phyloP scores from a whole-genome alignment of 2,329 filamentous ascomycete genomes.

The Exserohilum turcica region DNA sequence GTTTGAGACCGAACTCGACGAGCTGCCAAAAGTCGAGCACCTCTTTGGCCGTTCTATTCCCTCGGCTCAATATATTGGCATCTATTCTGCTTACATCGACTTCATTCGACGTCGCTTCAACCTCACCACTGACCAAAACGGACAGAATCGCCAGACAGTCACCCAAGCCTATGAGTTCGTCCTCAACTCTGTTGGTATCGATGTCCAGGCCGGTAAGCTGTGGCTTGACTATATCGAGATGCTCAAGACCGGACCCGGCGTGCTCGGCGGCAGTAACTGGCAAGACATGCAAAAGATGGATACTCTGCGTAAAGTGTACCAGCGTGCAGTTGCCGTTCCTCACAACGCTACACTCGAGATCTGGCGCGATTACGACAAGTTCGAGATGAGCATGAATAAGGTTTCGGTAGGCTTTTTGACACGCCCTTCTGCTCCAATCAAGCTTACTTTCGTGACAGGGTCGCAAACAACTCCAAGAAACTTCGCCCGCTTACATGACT shows the following conservation, averaged over 20 bases:
- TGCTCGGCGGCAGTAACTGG: conserved; percentile 84
- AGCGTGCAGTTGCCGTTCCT: conserved; percentile 85
- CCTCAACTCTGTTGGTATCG: conserved; percentile 84
- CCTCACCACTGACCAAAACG: conserved; percentile 76
- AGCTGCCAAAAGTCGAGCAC: conserved; percentile 77
- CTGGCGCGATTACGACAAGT: conserved; percentile 98
- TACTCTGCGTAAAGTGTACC: conserved; percentile 85
- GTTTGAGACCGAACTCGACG: conserved; percentile 86
- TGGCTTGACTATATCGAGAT: conserved; percentile 97
- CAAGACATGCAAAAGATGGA: conserved; percentile 99
- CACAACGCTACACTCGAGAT: conserved; percentile 80
- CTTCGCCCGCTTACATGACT: conserved; percentile 93
- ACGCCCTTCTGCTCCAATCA: background rate
- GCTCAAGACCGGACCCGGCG: conserved; percentile 83
- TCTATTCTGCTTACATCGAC: conserved; percentile 94
- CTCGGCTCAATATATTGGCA: conserved; percentile 77
- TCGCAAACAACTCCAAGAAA: conserved; percentile 91
- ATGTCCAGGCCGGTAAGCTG: conserved; percentile 85
- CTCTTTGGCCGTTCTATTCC: conserved; percentile 83
- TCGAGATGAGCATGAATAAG: conserved; percentile 93
- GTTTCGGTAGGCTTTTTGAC: conserved; percentile 68
- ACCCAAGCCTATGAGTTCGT: conserved; percentile 91
- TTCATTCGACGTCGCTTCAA: conserved; percentile 93
- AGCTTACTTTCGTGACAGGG: conserved; percentile 61
- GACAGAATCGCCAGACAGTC: conserved; percentile 77